These are phyloP conservation scores for Echium plantagineum DNA, from an alignment of 257 asterid species.

Conservation along the genomic window DNA sequence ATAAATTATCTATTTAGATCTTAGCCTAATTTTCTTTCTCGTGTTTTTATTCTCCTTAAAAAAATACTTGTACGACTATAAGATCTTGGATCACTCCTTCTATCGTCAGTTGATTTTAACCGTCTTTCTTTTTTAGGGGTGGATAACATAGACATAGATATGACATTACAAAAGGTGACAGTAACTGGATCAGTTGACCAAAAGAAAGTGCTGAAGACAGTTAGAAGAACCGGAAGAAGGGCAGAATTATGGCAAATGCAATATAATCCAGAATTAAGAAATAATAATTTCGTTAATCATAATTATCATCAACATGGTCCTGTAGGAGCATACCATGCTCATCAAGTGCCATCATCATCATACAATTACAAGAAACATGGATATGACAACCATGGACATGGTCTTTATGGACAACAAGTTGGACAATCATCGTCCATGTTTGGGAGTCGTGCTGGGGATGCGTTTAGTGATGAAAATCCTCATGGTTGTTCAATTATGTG, in stretches of 20 bases:
- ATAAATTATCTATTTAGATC: background rate
- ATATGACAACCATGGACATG: conserved; percentile 23
- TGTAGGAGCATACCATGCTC: conserved; percentile 22
- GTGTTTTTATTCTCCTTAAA: background rate
- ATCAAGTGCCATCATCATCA: conserved; percentile 34
- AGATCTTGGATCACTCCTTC: no score
- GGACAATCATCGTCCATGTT: conserved; percentile 37
- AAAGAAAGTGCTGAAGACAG: conserved; percentile 50
- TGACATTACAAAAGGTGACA: conserved; percentile 62
- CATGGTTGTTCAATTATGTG: conserved; percentile 52
- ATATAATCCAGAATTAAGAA: conserved; percentile 39
- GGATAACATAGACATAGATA: conserved; percentile 60
- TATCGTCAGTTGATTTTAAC: no score
- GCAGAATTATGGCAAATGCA: conserved; percentile 71
- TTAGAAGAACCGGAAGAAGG: conserved; percentile 51
- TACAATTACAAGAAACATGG: conserved; percentile 83
- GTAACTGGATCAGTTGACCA: conserved; percentile 62
- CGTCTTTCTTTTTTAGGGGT: conserved; percentile 32
- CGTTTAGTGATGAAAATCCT: conserved; percentile 65
- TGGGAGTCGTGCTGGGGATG: conserved; percentile 41
- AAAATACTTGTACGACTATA: no score
- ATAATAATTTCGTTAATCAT: conserved; percentile 23
- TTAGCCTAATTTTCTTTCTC: no score
- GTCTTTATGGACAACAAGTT: conserved; percentile 3
- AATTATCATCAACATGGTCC: conserved; percentile 30